Conservation (phyloP, 2,329 filamentous ascomycete species). For the Esteya vermicola region DNA sequence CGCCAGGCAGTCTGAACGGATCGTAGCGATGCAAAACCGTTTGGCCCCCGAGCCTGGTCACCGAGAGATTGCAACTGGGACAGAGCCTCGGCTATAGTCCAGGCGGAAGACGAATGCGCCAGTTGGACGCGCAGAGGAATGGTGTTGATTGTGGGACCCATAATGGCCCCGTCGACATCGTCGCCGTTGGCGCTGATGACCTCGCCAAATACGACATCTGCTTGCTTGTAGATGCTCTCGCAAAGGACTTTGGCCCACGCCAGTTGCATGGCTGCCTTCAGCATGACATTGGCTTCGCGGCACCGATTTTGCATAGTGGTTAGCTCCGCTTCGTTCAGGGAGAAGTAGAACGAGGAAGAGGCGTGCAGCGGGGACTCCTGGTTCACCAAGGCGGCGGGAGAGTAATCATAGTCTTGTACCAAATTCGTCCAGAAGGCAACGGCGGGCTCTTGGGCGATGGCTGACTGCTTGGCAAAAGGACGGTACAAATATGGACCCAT, state of each 20-base stretch:
- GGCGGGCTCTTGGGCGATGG: not conserved
- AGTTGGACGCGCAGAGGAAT: slow-evolving; percentile 10
- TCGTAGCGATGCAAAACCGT: slow-evolving; percentile 12
- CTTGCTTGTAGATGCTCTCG: slow-evolving; percentile 10
- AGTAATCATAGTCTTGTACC: not conserved
- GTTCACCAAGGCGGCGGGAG: not conserved
- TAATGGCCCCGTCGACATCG: not conserved
- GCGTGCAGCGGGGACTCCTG: not conserved
- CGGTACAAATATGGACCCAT: not conserved
- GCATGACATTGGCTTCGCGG: slow-evolving; percentile 7
- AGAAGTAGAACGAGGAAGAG: slow-evolving; percentile 7
- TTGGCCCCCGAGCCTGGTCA: slow-evolving; percentile 9
- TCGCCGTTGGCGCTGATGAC: slow-evolving; percentile 6
- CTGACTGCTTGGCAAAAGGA: not conserved
- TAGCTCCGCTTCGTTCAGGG: slow-evolving; percentile 2
- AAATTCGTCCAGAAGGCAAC: not conserved
- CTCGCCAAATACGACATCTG: slow-evolving; percentile 12
- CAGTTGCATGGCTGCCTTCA: slow-evolving; percentile 12
- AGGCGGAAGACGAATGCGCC: not conserved
- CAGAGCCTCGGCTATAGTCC: slow-evolving; percentile 6
- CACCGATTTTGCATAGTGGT: slow-evolving; percentile 7
- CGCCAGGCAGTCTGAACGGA: slow-evolving; percentile 12
- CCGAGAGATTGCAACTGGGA: not conserved
- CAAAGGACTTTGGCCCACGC: slow-evolving; percentile 13
- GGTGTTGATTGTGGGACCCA: slow-evolving; percentile 13